Evolutionary conservation across 352 stramenopile genomes (phyloP), one percentile per base, ranked within the genome.

Genomic region (Pythium scleroteichum): DNA sequence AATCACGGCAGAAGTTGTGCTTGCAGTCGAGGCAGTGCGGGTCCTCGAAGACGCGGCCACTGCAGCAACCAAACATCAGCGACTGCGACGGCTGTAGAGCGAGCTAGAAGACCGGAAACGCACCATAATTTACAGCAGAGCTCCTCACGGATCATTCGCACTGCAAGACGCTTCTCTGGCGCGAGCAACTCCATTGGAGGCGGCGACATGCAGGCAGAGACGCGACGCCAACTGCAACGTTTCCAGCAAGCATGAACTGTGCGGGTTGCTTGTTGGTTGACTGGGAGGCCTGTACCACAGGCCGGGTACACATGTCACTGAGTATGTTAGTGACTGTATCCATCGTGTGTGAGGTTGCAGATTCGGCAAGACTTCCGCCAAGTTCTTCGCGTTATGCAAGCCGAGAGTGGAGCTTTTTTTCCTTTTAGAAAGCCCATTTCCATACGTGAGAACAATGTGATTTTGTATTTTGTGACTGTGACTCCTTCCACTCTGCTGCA

Each of bases 1-100:
- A 95, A 20, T 71, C 59, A 65, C 72, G 79, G 51, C 86, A 95
- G 51, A 94, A 95, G 54, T 95, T 95, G 79, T 95, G 86, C 55
- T 95, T 93, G 66, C 86, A 95, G 68, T 88, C 81, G 53, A 95
- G 76, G 52, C 84, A 92, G 33, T 95, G 86, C 45, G 86, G 82
- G 62, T 95, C 86, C n/a, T 88, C 76, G 64, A 94, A 90, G 24
- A 90, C 81, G 14, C 75, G 59, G 27, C 64, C 62, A 59, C 85
- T 94, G 59, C 44, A n/a, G n/a, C 26, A 19, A n/a, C 32, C 1
- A 39, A 7, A 33, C 46, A 24, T 16, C 35, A 22, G 2, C 0
- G 2, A 59, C 58, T 7, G 20, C 26, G 57, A 13, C 12, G 22
- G 23, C 33, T 51, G 16, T 47, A 49, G 17, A 56, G 39, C 20